Percentiles rank a stretch among this genome's conserved stretches.
phyloP scores from a whole-genome alignment of 2,329 filamentous ascomycete species.

The Colletotrichum musicola region DNA sequence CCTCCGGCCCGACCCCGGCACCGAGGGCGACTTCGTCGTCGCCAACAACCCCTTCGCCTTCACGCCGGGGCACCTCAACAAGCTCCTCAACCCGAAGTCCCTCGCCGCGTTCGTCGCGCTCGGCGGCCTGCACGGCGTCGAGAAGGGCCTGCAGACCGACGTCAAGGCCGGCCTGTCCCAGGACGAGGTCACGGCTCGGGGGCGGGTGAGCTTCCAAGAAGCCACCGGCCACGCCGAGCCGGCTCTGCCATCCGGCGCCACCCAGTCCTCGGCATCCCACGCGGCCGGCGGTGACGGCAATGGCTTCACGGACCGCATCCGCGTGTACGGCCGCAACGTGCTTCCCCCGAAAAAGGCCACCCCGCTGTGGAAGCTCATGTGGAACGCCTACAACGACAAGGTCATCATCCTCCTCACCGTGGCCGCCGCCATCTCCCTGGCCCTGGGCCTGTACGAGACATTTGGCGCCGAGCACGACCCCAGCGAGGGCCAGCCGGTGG shows the following conservation, averaged over 20 bases:
- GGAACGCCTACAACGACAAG: conserved; percentile 77
- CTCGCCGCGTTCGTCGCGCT: conserved; percentile 77
- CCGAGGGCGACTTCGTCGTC: conserved; percentile 77
- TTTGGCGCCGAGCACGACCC: conserved; percentile 62
- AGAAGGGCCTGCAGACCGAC: conserved; percentile 77
- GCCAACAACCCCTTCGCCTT: conserved; percentile 83
- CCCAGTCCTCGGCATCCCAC: conserved; percentile 19
- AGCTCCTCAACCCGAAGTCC: conserved; percentile 81
- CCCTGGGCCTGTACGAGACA: conserved; percentile 76
- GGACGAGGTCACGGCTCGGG: conserved; percentile 74
- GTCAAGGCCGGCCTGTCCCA: conserved; percentile 73
- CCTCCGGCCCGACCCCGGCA: conserved; percentile 76
- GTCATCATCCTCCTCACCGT: conserved; percentile 75
- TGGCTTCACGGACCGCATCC: conserved; percentile 62
- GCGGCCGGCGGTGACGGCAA: conserved; percentile 19
- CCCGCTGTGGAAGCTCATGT: conserved; percentile 71
- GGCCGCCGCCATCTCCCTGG: conserved; percentile 74
- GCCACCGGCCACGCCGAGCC: conserved; percentile 56
- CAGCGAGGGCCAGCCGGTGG: conserved; percentile 59
- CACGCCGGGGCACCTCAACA: conserved; percentile 78
- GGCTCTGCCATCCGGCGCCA: conserved; percentile 1
- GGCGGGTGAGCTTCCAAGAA: conserved; percentile 76
- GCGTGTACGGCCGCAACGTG: conserved; percentile 70
- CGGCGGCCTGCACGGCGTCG: conserved; percentile 76
- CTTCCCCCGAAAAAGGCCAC: conserved; percentile 74